Conservation (phyloP, 1,284 basidiomycete species). For the Chalciporus piperatoides region DNA sequence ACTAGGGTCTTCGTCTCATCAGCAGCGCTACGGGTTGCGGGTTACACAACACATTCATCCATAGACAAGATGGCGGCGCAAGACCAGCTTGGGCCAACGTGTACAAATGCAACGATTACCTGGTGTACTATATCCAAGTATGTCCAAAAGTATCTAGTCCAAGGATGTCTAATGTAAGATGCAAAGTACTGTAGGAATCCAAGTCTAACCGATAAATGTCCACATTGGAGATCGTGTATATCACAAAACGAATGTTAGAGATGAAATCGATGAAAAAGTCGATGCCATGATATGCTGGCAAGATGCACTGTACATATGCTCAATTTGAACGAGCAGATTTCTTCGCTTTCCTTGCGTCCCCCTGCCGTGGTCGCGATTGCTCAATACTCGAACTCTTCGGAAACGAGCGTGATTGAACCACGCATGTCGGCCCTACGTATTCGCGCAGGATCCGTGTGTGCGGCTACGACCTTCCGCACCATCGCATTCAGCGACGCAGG, state of each 20-base stretch:
- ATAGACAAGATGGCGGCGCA: too few species aligned
- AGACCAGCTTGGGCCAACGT: too few species aligned
- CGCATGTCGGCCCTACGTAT: conserved; percentile 59
- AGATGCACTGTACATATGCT: not conserved
- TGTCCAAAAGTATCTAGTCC: not conserved
- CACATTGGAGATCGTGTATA: not conserved
- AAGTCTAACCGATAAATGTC: conserved; percentile 1
- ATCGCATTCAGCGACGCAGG: conserved; percentile 70
- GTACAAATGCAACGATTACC: not conserved
- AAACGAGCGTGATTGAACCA: conserved; percentile 58
- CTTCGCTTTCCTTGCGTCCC: not conserved
- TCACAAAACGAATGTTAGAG: conserved; percentile 5
- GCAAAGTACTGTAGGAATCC: not conserved
- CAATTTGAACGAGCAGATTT: not conserved
- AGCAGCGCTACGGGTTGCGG: too few species aligned
- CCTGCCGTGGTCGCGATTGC: too few species aligned
- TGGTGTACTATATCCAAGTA: not conserved
- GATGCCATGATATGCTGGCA: not conserved
- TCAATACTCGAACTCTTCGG: conserved; percentile 68
- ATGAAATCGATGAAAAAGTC: not conserved
- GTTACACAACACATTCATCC: not conserved
- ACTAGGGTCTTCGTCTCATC: not conserved
- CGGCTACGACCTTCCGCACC: conserved; percentile 64
- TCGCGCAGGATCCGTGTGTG: conserved; percentile 56
- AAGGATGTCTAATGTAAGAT: not conserved